phyloP scores from a whole-genome alignment of 306 rosid genomes.

The Prunus dulcis region DNA sequence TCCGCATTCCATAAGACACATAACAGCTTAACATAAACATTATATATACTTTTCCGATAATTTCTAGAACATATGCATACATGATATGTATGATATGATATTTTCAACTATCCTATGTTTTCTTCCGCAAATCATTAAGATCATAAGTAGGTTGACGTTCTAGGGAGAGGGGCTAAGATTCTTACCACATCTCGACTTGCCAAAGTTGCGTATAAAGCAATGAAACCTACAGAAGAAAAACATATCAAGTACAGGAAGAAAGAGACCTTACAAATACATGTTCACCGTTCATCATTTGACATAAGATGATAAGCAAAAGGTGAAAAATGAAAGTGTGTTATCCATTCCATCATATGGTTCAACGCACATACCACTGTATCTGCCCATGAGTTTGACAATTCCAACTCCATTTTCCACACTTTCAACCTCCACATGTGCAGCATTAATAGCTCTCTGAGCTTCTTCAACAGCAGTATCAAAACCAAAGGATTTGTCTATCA shows the following conservation, averaged over 20 bases:
- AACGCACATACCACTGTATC: constrained; percentile 72
- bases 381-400: constrained; percentile 91
- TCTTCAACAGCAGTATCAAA: constrained; percentile 98
- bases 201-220: constrained; percentile 88
- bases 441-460: constrained; percentile 95
- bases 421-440: constrained; percentile 95
- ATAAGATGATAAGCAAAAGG: neutral
- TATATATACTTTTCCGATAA: no score
- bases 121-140: constrained; percentile 1
- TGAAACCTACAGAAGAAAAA: constrained; percentile 77
- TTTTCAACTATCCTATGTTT: constrained; percentile 14
- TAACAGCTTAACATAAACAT: no score
- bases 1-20: no score
- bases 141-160: constrained; percentile 8
- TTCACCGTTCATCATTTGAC: constrained; percentile 4
- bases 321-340: neutral
- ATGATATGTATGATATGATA: neutral
- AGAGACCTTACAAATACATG: neutral
- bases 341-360: neutral
- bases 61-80: no score
- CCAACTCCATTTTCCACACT: constrained; percentile 94
- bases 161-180: constrained; percentile 20
- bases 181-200: constrained; percentile 98
- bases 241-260: constrained; percentile 24
- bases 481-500: constrained; percentile 97